Conservation (phyloP, 345 rosid genomes). For the Punica granatum region DNA sequence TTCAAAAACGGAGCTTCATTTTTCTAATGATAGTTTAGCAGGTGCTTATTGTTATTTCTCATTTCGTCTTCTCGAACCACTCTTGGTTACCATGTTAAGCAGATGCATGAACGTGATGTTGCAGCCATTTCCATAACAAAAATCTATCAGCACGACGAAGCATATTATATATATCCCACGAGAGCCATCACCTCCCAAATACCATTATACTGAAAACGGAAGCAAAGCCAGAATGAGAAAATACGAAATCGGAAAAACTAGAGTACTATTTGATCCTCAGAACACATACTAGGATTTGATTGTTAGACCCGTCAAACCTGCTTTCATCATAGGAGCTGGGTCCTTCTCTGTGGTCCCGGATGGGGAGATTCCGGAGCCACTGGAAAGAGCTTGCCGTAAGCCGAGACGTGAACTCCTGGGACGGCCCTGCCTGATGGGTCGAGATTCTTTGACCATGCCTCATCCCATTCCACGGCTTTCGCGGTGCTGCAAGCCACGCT, state of each 20-base stretch:
- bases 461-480: conserved; percentile 86
- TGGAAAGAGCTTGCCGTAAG: conserved; percentile 27
- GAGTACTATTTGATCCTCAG: background rate
- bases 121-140: too few relatives aligned
- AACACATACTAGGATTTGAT: background rate
- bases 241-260: background rate
- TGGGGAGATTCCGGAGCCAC: conserved; percentile 17
- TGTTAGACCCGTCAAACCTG: background rate
- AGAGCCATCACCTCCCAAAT: background rate
- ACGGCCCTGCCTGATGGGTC: conserved; percentile 99
- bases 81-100: background rate
- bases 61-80: background rate
- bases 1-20: background rate
- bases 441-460: conserved; percentile 70
- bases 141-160: too few relatives aligned
- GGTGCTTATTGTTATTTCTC: background rate
- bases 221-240: background rate
- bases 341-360: conserved; percentile 28
- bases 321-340: conserved; percentile 39
- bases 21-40: background rate
- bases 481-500: conserved; percentile 91
- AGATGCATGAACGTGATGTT: too few relatives aligned
- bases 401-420: conserved; percentile 74
- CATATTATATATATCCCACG: background rate
- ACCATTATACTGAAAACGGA: background rate